Evolutionary conservation across 176 grass and related monocot genomes (phyloP), one percentile per base, ranked within the genome.

Genomic region (Eragrostis curvula): DNA sequence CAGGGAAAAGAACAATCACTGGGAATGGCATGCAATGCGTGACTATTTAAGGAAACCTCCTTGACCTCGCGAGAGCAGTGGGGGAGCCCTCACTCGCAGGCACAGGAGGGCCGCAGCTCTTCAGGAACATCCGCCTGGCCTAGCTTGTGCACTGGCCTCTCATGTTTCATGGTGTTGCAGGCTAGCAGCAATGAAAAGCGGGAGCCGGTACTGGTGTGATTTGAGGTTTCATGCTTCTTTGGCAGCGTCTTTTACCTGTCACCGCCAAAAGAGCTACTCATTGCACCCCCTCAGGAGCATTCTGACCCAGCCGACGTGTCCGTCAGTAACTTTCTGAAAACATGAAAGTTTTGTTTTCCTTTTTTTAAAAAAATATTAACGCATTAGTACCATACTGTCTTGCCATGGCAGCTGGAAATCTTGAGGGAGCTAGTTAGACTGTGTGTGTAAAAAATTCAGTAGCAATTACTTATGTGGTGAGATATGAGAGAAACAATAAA

Each of bases 11-110:
- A 92, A 92, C 81, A 88, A 81, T 86, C 86, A 88, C 47, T 61
- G 80, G 79, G 48, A 83, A 89, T 62, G 50, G 87, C 56, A 77
- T 83, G 77, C 70, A 28, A 58, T 77, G 74, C 70, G 48, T 70
- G 66, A 69, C 88, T 81, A 90, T 87, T 88, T 96, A 90, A 86
- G 88, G 88, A 86, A 96, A 84, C 66, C 85, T 74, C 42, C 88
- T 86, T 90, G 83, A 84, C 85, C 69, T 87, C 67, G 40, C 13
- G 85, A 85, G 75, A 80, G 62, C 72, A 83, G 66, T 65, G 41
- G 52, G 3, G 70, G 71, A 52, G 71, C 71, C 12, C 51, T 23
- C 20, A 36, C 56, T 59, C 56, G 56, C 9, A 24, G n/a, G n/a
- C 42, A n/a, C 50, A 83, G 58, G 27, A 82, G 24, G 65, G 53